Conservation (phyloP, 805 yeast genomes). For the Jamesozyma hellenica region DNA sequence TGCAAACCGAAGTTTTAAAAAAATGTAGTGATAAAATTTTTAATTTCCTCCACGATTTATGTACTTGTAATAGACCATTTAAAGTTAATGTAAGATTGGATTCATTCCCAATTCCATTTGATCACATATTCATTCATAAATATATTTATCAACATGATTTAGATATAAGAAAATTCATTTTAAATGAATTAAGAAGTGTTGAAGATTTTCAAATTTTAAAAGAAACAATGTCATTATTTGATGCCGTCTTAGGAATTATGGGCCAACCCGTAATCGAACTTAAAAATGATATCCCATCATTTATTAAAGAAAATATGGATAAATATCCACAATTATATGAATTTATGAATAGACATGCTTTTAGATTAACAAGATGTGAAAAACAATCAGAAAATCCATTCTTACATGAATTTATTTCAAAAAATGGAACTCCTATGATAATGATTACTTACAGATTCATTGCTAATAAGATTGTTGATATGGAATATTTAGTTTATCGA, state of each 20-base stretch:
- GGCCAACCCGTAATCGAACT: slow-evolving; percentile 51
- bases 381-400: slow-evolving; percentile 29
- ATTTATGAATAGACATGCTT: slow-evolving; percentile 58
- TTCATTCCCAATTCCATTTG: slow-evolving; percentile 13
- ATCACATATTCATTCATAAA: slow-evolving; percentile 36
- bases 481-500: slow-evolving; percentile 45
- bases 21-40: slow-evolving; percentile 31
- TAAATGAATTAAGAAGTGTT: slow-evolving; percentile 7
- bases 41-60: slow-evolving; percentile 31
- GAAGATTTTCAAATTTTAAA: slow-evolving; percentile 15
- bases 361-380: slow-evolving; percentile 38
- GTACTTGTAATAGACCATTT: slow-evolving; percentile 15
- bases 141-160: slow-evolving; percentile 41
- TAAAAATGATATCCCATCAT: slow-evolving; percentile 45
- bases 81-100: slow-evolving; percentile 12
- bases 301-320: slow-evolving; percentile 39
- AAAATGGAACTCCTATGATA: slow-evolving; percentile 62
- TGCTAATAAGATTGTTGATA: slow-evolving; percentile 26
- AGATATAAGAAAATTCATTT: slow-evolving; percentile 21
- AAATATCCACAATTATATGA: slow-evolving; percentile 48
- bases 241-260: slow-evolving; percentile 34
- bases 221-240: slow-evolving; percentile 32
- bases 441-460: slow-evolving; percentile 39
- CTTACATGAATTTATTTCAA: slow-evolving; percentile 51
- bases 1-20: slow-evolving; percentile 32